Base-by-base conservation (phyloP, 1,139 yeast species). In the Debaryomyces sp. region DNA sequence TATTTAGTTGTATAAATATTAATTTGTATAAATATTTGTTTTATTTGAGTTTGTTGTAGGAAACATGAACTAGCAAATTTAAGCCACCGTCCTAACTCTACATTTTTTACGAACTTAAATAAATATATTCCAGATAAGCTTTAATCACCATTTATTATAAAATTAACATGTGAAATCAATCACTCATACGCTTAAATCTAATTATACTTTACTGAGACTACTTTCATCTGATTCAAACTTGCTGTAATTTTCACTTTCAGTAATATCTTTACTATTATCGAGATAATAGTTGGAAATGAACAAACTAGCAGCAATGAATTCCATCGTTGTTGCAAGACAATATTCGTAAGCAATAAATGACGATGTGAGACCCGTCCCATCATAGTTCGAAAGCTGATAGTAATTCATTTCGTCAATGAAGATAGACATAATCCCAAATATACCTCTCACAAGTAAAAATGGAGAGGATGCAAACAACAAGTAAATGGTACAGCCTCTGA, bases 331-430 rank as follows among this genome's bases (percentile, higher is more conserved):
- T 3, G 71, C 66, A 54, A 72, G 56, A 13, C 64, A 63, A 47
- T 72, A 71, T 52, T 73, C 78, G 48, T 59, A 68, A 12, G 62
- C 57, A 5, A 71, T 63, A 47, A 70, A 61, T 10, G 51, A 38
- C 9, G 54, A 37, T 17, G 58, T 55, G 12, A 62, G 51, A 0
- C 66, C 67, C 5, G 44, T 48, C 12, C 46, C 50, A 6, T 57
- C 48, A 50, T 71, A 71, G 55, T 71, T 72, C n/a, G 57, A 34
- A 27, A 65, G 48, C 37, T 59, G 51, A 47, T 55, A 68, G 54
- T 71, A 70, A 55, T 69, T 62, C 74, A 71, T 69, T 22, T 59
- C 54, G 15, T 50, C 44, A 37, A 70, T 55, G 50, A 56, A 68
- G 44, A 68, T 64, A 6, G 73, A 58, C 45, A 70, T 50, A 9